Conservation (phyloP, 192 early-diverging fungal species). For the Entophlyctis helioformis region DNA sequence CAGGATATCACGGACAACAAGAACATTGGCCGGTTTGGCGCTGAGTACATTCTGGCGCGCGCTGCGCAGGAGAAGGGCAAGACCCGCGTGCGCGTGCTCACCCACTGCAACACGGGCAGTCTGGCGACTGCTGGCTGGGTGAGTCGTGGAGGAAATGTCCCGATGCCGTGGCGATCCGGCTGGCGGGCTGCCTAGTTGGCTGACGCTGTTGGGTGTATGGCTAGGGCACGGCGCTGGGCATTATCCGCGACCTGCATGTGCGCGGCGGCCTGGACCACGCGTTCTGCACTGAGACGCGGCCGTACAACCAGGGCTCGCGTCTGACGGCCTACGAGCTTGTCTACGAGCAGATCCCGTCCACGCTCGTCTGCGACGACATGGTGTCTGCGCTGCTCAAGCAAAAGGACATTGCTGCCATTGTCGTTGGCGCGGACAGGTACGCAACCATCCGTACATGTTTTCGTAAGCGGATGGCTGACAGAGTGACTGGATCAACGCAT, state of each 20-base stretch:
- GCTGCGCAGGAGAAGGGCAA: conserved; percentile 1
- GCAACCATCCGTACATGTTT: too few relatives aligned
- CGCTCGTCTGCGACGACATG: conserved; percentile 86
- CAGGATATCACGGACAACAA: conserved; percentile 80
- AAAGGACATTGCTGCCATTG: conserved; percentile 64
- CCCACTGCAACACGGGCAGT: conserved; percentile 91
- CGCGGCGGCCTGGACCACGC: conserved; percentile 51
- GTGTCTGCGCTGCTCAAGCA: conserved; percentile 65
- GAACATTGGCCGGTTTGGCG: conserved; percentile 71
- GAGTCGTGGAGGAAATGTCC: conserved; percentile 18
- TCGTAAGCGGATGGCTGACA: too few relatives aligned
- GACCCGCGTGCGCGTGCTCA: conserved; percentile 52
- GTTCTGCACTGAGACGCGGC: conserved; percentile 92
- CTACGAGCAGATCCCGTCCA: conserved; percentile 83
- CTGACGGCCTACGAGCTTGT: conserved; percentile 92
- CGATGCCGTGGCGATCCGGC: too few relatives aligned
- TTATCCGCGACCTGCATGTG: conserved; percentile 65
- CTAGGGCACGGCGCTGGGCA: conserved; percentile 87
- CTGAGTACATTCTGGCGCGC: conserved; percentile 53
- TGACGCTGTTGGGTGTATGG: conserved; percentile 4
- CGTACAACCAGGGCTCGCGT: conserved; percentile 95
- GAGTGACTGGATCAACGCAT: too few relatives aligned
- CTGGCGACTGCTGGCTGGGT: conserved; percentile 57
- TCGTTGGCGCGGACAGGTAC: conserved; percentile 89
- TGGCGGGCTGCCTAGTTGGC: too few relatives aligned